Conservation (phyloP, 2,329 filamentous ascomycete genomes). For the Colletotrichum sp. region DNA sequence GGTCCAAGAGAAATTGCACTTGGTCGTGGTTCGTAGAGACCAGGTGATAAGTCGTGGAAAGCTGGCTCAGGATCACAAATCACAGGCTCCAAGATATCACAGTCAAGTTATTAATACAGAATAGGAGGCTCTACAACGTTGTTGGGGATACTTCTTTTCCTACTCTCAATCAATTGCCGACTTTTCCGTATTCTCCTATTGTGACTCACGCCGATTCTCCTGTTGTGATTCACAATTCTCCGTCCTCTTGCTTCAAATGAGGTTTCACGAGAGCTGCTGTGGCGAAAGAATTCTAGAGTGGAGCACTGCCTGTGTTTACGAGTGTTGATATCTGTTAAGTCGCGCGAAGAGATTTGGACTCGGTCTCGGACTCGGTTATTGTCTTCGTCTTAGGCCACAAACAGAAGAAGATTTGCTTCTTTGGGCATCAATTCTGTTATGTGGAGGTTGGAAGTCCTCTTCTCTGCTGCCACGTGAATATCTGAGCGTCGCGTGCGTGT, state of each 20-base stretch:
- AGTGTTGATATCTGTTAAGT: not conserved
- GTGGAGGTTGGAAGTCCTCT: not conserved
- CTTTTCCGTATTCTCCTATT: not conserved
- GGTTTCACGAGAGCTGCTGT: not conserved
- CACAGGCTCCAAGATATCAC: not conserved
- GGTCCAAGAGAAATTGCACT: not conserved
- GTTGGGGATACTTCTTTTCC: too few species aligned
- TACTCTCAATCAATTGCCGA: not conserved
- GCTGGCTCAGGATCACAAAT: not conserved
- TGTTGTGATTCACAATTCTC: fast-evolving
- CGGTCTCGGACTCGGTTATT: not conserved
- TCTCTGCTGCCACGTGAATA: not conserved
- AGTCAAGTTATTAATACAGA: fast-evolving
- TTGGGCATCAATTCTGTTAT: not conserved
- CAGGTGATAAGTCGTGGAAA: not conserved
- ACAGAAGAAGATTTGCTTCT: not conserved
- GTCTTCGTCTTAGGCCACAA: fast-evolving
- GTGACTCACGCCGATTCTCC: not conserved
- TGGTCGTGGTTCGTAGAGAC: not conserved
- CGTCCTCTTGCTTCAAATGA: not conserved
- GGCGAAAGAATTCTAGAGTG: not conserved
- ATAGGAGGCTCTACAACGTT: not conserved
- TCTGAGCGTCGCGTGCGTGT: too few species aligned
- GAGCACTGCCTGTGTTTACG: not conserved
- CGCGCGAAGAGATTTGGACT: not conserved